phyloP scores from a whole-genome alignment of 139 green algal genomes.

The Chlamydomonas urium region DNA sequence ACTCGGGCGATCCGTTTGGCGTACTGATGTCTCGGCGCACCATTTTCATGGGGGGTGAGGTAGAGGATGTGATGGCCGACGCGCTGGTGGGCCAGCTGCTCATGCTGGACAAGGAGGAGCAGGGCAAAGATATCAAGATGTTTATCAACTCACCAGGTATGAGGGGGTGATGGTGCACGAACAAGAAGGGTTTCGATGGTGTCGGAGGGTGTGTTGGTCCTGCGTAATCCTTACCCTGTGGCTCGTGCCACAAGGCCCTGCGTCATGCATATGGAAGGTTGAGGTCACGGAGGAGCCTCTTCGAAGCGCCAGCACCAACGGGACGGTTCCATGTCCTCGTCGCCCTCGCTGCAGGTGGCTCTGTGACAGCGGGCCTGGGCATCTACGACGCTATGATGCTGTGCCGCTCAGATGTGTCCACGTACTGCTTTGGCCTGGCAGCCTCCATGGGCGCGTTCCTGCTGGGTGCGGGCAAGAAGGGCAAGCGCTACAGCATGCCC shows the following conservation, averaged over 20 bases:
- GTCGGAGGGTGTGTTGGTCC: too few species aligned
- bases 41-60: constrained; percentile 91
- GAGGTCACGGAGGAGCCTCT: too few species aligned
- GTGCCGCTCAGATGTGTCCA: constrained; percentile 71
- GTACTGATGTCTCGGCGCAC: constrained; percentile 90
- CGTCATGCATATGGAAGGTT: too few species aligned
- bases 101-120: constrained; percentile 90
- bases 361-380: constrained; percentile 95
- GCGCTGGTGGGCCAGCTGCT: constrained; percentile 95
- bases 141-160: constrained; percentile 98
- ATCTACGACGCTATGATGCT: constrained; percentile 98
- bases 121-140: constrained; percentile 97
- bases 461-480: constrained; percentile 79
- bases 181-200: too few species aligned
- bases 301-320: too few species aligned
- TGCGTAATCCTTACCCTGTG: too few species aligned
- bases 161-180: too few species aligned
- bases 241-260: too few species aligned
- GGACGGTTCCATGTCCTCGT: too few species aligned
- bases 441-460: constrained; percentile 99
- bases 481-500: constrained; percentile 95
- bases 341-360: constrained; percentile 64
- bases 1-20: constrained; percentile 87
- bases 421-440: constrained; percentile 98
- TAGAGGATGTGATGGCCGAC: constrained; percentile 95